These are phyloP conservation scores for Termitomyces sp. DNA, from an alignment of 768 basidiomycete species.

Conservation along the genomic window DNA sequence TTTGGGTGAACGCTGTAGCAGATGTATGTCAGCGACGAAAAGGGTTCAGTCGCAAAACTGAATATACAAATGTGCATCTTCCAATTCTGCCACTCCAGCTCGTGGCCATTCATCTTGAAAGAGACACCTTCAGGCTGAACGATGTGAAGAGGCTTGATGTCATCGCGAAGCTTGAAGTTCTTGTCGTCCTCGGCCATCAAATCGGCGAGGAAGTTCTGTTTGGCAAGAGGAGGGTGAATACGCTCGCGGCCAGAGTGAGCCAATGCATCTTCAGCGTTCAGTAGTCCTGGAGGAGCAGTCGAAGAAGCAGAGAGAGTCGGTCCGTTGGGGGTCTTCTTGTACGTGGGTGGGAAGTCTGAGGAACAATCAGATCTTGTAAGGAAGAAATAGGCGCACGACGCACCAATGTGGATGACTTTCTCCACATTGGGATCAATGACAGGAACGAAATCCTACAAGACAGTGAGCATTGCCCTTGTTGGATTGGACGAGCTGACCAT, in stretches of 20 bases:
- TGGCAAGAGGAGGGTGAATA: conserved; percentile 64
- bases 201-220: conserved; percentile 84
- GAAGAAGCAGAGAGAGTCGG: conserved; percentile 35
- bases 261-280: conserved; percentile 38
- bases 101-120: conserved; percentile 78
- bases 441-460: conserved; percentile 65
- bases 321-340: conserved; percentile 44
- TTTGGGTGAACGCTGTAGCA: too few species aligned
- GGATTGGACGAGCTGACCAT: conserved; percentile 41
- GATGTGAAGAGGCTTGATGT: conserved; percentile 80
- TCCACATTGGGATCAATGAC: conserved; percentile 67
- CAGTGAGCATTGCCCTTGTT: neutral
- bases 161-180: conserved; percentile 56
- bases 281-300: conserved; percentile 39
- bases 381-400: neutral
- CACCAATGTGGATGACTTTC: conserved; percentile 75
- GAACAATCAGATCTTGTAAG: neutral
- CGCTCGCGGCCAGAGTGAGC: conserved; percentile 58
- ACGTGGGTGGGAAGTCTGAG: conserved; percentile 71
- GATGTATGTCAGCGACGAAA: too few species aligned
- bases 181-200: conserved; percentile 58
- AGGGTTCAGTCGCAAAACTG: conserved; percentile 36
- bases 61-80: conserved; percentile 80
- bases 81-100: conserved; percentile 94
- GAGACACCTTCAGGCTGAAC: conserved; percentile 89